Percentiles rank a stretch among this genome's conserved stretches.
These are phyloP conservation scores for Gleditsia sinensis DNA, from an alignment of 306 rosid species.

Conservation along the genomic window DNA sequence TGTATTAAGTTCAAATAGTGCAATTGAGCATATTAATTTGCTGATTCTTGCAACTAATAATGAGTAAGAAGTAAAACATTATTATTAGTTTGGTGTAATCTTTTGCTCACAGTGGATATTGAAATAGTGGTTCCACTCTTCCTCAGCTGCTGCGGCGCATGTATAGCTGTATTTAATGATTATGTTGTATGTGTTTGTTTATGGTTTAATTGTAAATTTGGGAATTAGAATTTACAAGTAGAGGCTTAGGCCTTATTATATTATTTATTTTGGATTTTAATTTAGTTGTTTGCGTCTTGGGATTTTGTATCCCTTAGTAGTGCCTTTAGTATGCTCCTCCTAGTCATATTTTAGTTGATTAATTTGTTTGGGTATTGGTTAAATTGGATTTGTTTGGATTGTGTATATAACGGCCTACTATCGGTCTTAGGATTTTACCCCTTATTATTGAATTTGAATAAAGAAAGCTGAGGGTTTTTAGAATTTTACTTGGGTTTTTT, in stretches of 20 bases:
- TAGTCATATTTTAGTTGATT: not conserved
- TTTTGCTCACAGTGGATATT: not conserved
- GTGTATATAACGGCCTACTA: no score
- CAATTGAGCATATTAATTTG: not conserved
- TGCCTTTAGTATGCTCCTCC: not conserved
- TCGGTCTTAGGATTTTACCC: no score
- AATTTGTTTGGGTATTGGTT: no score
- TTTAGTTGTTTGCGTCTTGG: not conserved
- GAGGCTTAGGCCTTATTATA: not conserved
- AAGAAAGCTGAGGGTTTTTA: not conserved
- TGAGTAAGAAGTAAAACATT: not conserved
- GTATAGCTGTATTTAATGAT: not conserved
- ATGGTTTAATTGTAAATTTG: no score
- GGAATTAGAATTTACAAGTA: not conserved
- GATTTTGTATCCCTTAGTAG: not conserved
- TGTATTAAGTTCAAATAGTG: not conserved
- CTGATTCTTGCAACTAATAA: not conserved
- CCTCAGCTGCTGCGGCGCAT: not conserved
- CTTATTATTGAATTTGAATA: no score
- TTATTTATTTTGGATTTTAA: not conserved
- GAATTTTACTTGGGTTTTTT: no score
- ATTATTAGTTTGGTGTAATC: not conserved
- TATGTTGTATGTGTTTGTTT: no score
- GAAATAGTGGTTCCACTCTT: not conserved
- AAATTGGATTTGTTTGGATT: no score